A percentile compares a stretch with the other conserved stretches of the same genome.
Evolutionary conservation across 2,329 filamentous ascomycete genomes (phyloP).

Genomic region (Colletotrichum liaoningense): DNA sequence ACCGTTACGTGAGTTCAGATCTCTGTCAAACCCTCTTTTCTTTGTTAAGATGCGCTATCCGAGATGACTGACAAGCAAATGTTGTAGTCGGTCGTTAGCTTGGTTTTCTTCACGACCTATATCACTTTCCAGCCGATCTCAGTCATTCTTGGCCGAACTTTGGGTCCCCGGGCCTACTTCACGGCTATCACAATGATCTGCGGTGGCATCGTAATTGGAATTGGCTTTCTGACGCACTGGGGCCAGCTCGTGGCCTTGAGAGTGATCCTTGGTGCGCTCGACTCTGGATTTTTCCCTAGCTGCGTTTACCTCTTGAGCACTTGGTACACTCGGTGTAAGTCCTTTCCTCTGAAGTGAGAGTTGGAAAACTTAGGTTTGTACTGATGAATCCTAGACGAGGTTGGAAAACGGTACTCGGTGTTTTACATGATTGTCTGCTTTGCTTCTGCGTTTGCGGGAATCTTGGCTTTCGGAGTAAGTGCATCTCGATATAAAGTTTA

Average conservation of each 20-base stretch:
- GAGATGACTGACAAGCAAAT: background rate
- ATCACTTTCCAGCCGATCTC: conserved; percentile 39
- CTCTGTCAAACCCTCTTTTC: background rate
- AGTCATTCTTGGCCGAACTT: conserved; percentile 36
- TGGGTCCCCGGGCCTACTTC: conserved; percentile 40
- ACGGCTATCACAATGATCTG: conserved; percentile 37
- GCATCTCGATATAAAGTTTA: no score
- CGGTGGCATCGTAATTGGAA: conserved; percentile 39
- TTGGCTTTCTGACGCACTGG: conserved; percentile 39
- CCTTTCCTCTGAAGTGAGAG: conserved; percentile 49
- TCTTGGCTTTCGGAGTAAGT: conserved; percentile 41
- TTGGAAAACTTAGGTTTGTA: conserved; percentile 65
- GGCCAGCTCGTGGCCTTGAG: conserved; percentile 34
- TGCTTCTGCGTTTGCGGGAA: conserved; percentile 40
- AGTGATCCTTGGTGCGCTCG: conserved; percentile 37
- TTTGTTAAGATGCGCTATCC: background rate
- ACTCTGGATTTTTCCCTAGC: conserved; percentile 60
- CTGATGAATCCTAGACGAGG: conserved; percentile 53
- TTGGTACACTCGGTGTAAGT: conserved; percentile 70
- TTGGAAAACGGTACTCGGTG: conserved; percentile 64
- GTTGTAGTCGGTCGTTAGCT: conserved; percentile 32
- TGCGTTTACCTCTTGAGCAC: conserved; percentile 69
- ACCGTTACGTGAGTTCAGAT: conserved; percentile 33
- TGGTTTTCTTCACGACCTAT: conserved; percentile 41
- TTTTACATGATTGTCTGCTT: conserved; percentile 44